phyloP scores from a whole-genome alignment of 768 basidiomycete species.

The Phaeotremella skinneri region DNA sequence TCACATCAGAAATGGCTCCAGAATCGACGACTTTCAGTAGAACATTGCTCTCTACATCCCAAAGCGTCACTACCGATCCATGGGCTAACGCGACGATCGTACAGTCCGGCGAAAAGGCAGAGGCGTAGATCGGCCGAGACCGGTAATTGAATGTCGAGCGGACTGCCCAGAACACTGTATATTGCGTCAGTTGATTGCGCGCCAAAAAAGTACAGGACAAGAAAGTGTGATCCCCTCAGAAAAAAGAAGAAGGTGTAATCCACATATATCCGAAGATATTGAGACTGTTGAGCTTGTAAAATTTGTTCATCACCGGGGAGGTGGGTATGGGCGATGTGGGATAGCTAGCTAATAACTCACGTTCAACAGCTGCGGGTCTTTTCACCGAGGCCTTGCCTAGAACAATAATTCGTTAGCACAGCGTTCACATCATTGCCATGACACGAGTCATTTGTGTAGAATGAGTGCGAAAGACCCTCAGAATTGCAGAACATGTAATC shows the following conservation, averaged over 20 bases:
- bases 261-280: constrained; percentile 42
- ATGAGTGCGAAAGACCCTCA: constrained; percentile 24
- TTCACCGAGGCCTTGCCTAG: constrained; percentile 40
- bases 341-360: constrained; percentile 34
- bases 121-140: constrained; percentile 60
- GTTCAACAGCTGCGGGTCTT: constrained; percentile 25
- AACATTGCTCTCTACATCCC: constrained; percentile 65
- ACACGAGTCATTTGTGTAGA: background rate
- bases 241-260: constrained; percentile 51
- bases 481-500: constrained; percentile 51
- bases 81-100: constrained; percentile 77
- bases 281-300: constrained; percentile 54
- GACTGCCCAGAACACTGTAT: constrained; percentile 71
- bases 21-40: constrained; percentile 62
- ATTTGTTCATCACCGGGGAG: constrained; percentile 45
- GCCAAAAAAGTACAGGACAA: constrained; percentile 19
- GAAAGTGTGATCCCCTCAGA: constrained; percentile 40
- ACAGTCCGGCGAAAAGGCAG: constrained; percentile 79
- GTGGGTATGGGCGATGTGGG: constrained; percentile 5
- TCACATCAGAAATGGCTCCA: constrained; percentile 58
- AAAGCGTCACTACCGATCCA: constrained; percentile 67
- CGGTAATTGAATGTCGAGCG: constrained; percentile 71
- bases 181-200: background rate
- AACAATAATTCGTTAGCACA: background rate
- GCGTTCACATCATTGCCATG: background rate